phyloP scores from a whole-genome alignment of 1,284 basidiomycete species.

The Sporisorium reilianum region DNA sequence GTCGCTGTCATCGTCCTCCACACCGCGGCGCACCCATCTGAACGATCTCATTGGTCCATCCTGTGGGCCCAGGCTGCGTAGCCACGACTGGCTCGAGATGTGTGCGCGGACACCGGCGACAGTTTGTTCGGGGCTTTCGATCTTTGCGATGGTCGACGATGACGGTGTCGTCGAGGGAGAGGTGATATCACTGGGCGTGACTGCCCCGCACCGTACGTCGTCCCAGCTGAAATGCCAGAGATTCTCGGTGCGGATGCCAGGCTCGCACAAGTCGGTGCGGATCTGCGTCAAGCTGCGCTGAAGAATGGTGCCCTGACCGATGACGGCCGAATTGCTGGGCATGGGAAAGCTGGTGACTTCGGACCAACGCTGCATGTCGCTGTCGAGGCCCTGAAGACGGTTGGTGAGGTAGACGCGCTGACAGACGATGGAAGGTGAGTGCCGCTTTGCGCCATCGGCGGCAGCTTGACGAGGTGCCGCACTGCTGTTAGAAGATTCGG shows the following conservation, averaged over 20 bases:
- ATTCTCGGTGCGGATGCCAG: slow-evolving; percentile 43
- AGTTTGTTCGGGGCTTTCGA: not conserved
- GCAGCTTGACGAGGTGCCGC: not conserved
- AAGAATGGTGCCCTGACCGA: slow-evolving; percentile 45
- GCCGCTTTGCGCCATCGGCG: not conserved
- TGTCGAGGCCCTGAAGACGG: slow-evolving; percentile 44
- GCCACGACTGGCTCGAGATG: slow-evolving; percentile 41
- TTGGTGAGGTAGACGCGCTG: slow-evolving; percentile 47
- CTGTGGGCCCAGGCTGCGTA: slow-evolving; percentile 26
- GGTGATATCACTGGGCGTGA: not conserved
- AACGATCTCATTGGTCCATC: not conserved
- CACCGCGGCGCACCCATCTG: not conserved
- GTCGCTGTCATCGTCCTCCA: not conserved
- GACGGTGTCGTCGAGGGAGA: not conserved
- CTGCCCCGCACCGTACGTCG: slow-evolving; percentile 12
- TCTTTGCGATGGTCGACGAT: not conserved
- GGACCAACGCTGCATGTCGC: slow-evolving; percentile 38
- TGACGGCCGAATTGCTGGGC: slow-evolving; percentile 34
- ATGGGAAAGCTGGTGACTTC: slow-evolving; percentile 43
- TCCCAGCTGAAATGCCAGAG: slow-evolving; percentile 47
- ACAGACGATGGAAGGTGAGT: slow-evolving; percentile 37
- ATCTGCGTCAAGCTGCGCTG: slow-evolving; percentile 33
- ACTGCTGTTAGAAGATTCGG: not conserved
- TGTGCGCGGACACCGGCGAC: slow-evolving; percentile 7
- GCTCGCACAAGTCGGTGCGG: slow-evolving; percentile 43